These are phyloP conservation scores for Elaeis guineensis DNA, from an alignment of 176 grass and related monocot species.

Conservation along the genomic window DNA sequence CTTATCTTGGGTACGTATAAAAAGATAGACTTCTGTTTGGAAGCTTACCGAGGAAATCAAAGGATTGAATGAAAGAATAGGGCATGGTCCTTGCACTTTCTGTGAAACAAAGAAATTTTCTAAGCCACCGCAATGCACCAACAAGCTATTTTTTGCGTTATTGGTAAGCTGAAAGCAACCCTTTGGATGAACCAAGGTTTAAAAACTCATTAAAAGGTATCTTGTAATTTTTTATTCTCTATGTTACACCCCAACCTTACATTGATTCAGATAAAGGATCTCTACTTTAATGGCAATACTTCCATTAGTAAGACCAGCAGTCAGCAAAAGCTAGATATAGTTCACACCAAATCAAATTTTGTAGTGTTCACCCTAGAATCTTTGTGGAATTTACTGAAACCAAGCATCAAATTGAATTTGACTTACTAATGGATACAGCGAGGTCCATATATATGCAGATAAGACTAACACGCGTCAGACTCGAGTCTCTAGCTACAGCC, in stretches of 20 bases:
- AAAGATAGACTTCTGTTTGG: not conserved
- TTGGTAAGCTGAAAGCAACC: slow-evolving; percentile 4
- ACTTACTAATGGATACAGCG: too few relatives aligned
- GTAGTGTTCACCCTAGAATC: too few relatives aligned
- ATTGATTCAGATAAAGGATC: slow-evolving; percentile 4
- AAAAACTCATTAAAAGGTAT: not conserved
- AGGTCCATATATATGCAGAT: too few relatives aligned
- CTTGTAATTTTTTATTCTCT: not conserved
- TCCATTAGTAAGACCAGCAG: not conserved
- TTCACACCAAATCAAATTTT: too few relatives aligned
- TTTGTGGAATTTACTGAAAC: too few relatives aligned
- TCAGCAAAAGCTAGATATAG: not conserved
- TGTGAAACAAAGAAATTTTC: too few relatives aligned
- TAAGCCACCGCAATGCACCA: not conserved
- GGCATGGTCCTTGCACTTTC: not conserved
- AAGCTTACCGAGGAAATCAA: not conserved
- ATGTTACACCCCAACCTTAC: not conserved
- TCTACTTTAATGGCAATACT: not conserved
- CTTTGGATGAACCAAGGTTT: not conserved
- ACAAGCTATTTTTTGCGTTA: not conserved
- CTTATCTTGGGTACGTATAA: slow-evolving; percentile 1
- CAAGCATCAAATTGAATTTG: too few relatives aligned
- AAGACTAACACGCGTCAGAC: not conserved
- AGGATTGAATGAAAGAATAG: slow-evolving; percentile 1
- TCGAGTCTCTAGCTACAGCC: not conserved